phyloP scores from a whole-genome alignment of 2,329 filamentous ascomycete genomes.

The Fusarium ambrosium region DNA sequence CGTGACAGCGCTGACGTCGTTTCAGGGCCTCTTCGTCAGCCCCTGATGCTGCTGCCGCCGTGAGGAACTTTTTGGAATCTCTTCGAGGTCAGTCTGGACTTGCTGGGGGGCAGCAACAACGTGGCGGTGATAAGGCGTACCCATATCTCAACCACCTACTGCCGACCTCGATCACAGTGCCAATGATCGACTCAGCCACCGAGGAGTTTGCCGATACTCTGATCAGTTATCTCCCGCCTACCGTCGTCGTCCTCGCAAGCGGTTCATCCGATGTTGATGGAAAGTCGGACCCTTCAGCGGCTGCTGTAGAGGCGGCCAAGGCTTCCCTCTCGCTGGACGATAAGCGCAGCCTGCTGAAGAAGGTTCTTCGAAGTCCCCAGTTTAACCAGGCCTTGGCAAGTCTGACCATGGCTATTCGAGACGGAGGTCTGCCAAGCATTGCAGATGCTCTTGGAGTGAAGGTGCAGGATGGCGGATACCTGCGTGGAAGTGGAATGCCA shows the following conservation, averaged over 20 bases:
- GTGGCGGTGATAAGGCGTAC: slow-evolving; percentile 71
- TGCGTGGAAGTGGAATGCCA: slow-evolving; percentile 83
- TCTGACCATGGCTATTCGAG: slow-evolving; percentile 87
- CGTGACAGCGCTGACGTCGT: slow-evolving; percentile 59
- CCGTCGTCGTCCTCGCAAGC: slow-evolving; percentile 82
- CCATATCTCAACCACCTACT: slow-evolving; percentile 91
- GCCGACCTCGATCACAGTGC: slow-evolving; percentile 80
- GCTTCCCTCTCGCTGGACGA: slow-evolving; percentile 79
- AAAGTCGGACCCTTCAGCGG: slow-evolving; percentile 75
- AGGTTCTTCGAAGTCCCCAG: slow-evolving; percentile 89
- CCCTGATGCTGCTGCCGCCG: slow-evolving; percentile 80
- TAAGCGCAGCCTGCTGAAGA: slow-evolving; percentile 84
- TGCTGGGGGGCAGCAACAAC: slow-evolving; percentile 53
- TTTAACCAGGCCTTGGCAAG: slow-evolving; percentile 89
- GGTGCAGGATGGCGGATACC: slow-evolving; percentile 86
- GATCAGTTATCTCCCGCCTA: slow-evolving; percentile 82
- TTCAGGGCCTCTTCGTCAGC: slow-evolving; percentile 71
- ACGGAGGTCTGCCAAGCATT: slow-evolving; percentile 91
- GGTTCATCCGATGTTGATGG: slow-evolving; percentile 69
- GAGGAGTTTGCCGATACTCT: slow-evolving; percentile 80
- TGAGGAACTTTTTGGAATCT: slow-evolving; percentile 91
- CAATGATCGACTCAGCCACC: slow-evolving; percentile 76
- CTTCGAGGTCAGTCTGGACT: slow-evolving; percentile 70
- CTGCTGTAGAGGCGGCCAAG: slow-evolving; percentile 79
- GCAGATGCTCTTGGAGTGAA: slow-evolving; percentile 86